Evolutionary conservation across 108 stramenopile genomes (phyloP), one percentile per base, ranked within the genome.

Genomic region (Poteriospumella lacustris): DNA sequence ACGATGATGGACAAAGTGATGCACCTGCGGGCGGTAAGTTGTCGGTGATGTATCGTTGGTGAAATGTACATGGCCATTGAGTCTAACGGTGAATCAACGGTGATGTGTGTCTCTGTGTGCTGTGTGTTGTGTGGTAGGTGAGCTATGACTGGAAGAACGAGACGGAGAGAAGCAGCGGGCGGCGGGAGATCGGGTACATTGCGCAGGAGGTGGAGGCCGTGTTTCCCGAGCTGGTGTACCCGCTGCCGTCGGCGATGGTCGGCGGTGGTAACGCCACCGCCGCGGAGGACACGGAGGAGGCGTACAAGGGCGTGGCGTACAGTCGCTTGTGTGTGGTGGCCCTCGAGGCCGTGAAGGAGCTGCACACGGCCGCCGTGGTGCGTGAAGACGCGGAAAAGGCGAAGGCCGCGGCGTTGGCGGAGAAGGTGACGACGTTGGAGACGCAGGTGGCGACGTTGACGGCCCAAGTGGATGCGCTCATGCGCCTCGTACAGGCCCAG

Each of bases 181-280:
- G 42, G 1, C 28, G 5, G 34, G 80, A 88, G 34, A 1, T 88
- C 15, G 89, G 89, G n/a, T 88, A 85, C 52, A 76, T 89, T 79
- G 89, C 89, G 0, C 87, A 89, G 69, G 86, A 88, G 36, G 85
- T 89, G 2, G 81, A 82, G 60, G 62, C 58, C n/a, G 33, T 79
- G 0, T 75, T 87, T 29, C 87, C 87, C 42, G 86, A 88, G 44
- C 82, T 89, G 41, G 89, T 89, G 29, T 59, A 68, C 76, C 47
- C 47, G 9, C 47, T 52, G 15, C 47, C 47, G 15, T 9, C 47
- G 15, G 9, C 47, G 9, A 19, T 52, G 15, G 15, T 52, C 19
- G n/a, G n/a, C n/a, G n/a, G n/a, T n/a, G n/a, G n/a, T n/a, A n/a
- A n/a, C n/a, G 15, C 47, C 47, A 52, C 19, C 47, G 15, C 47